Evolutionary conservation across 768 basidiomycete species (phyloP).

Genomic region (Suillus decipiens): DNA sequence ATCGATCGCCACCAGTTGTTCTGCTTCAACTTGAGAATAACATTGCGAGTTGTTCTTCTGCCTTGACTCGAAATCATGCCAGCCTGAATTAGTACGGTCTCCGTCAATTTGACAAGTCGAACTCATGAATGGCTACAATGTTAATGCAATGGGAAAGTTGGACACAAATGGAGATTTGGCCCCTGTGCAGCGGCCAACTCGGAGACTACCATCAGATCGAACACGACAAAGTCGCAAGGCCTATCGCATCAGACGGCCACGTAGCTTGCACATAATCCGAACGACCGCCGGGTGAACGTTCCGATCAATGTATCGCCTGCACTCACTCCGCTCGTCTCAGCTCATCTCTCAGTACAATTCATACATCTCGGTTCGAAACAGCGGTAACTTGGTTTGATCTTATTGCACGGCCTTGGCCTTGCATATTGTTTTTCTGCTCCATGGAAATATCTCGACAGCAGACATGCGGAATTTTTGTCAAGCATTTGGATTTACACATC

Average conservation of each 20-base stretch:
- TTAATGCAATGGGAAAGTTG: slow-evolving; percentile 1
- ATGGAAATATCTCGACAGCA: neutral
- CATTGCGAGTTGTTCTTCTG: slow-evolving; percentile 11
- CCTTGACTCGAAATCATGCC: slow-evolving; percentile 15
- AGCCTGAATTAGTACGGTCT: neutral
- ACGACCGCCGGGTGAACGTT: neutral
- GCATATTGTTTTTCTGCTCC: neutral
- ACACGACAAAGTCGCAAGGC: slow-evolving; percentile 6
- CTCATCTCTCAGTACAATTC: neutral
- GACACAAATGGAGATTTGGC: slow-evolving; percentile 8
- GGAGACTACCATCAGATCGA: neutral
- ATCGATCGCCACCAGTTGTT: slow-evolving; percentile 3
- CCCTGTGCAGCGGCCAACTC: neutral
- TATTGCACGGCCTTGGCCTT: neutral
- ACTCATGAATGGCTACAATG: neutral
- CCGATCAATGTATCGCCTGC: neutral
- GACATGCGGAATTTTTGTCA: neutral
- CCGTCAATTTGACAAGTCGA: neutral
- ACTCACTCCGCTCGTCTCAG: neutral
- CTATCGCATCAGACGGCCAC: neutral
- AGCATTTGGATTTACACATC: neutral
- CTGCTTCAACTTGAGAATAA: slow-evolving; percentile 6
- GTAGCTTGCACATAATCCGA: neutral
- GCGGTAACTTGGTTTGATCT: neutral
- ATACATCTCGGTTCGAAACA: slow-evolving; percentile 1